Evolutionary conservation across 768 basidiomycete genomes (phyloP), one percentile per base, ranked within the genome.

Genomic region (Porphyrellus cyaneotinctus): DNA sequence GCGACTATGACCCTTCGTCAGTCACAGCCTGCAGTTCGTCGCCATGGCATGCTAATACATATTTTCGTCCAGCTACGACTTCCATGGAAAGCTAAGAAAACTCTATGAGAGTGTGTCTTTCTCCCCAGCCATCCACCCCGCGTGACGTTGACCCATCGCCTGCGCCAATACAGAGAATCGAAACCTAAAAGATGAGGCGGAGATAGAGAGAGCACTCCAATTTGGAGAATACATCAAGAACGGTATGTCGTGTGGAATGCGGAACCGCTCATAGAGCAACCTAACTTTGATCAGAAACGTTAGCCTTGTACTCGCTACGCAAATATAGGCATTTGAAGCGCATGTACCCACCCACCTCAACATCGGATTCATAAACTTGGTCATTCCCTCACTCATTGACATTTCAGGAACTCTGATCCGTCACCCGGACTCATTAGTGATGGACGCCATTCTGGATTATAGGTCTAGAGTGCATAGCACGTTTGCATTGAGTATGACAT

Each of bases 151-250:
- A 57, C 22, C 36, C 38, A 33, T 47, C 36, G 3, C 47, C n/a
- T 22, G 20, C 35, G 15, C 14, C 33, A 35, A 28, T 26, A 8
- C 48, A 91, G 89, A 86, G 69, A 88, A 91, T 61, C 78, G 78
- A 52, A 60, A 76, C 59, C 70, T 92, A 57, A 83, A 78, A 17
- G 80, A 88, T 59, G 75, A 75, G 53, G 76, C 80, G 18, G 87
- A 91, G 55, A 88, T 91, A 48, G 87, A 91, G 70, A 82, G 77
- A 52, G 88, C 89, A 0, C 70, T 91, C 52, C 78, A 76, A 53
- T 70, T 91, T 28, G 87, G 84, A 13, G 89, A 91, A 65, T 91
- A 90, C 59, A 91, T 93, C 69, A 89, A 85, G 72, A 87, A 88
- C 62, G 91, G 91, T 87, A 61, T 56, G 79, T 63, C 31, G 10